phyloP scores from a whole-genome alignment of 2,329 filamentous ascomycete genomes.

The Verticillium albo-atrum region DNA sequence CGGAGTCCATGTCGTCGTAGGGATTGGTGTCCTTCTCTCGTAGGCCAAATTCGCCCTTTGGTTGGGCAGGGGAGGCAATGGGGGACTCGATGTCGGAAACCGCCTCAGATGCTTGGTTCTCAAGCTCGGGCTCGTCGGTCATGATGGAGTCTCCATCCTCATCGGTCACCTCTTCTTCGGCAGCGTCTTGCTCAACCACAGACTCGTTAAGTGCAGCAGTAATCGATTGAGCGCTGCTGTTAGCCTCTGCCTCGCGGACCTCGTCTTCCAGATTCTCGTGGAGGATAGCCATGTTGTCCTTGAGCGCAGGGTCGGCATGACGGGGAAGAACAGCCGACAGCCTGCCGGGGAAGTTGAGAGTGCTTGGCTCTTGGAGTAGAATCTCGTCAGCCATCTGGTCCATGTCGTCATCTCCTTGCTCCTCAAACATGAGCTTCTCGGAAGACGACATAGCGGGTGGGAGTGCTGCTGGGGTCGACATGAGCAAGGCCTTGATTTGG shows the following conservation, averaged over 20 bases:
- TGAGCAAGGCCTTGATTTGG: conserved; percentile 29
- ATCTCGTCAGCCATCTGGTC: conserved; percentile 22
- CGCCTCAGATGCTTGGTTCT: conserved; percentile 11
- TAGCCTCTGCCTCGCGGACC: conserved; percentile 2
- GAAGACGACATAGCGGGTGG: conserved; percentile 23
- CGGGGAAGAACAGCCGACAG: conserved; percentile 40
- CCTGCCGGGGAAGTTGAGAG: conserved; percentile 38
- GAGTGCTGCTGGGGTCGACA: conserved; percentile 21
- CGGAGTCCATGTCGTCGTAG: conserved; percentile 39
- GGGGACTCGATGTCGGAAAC: conserved; percentile 14
- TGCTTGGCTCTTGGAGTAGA: conserved; percentile 26
- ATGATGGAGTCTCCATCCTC: conserved; percentile 15
- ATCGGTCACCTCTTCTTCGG: conserved; percentile 7
- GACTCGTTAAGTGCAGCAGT: not conserved
- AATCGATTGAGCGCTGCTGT: not conserved
- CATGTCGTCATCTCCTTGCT: conserved; percentile 17
- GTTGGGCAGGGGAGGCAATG: conserved; percentile 21
- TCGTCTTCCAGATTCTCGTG: conserved; percentile 19
- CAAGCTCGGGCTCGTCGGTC: conserved; percentile 18
- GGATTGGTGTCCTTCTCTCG: conserved; percentile 43
- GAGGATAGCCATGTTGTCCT: conserved; percentile 24
- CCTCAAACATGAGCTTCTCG: conserved; percentile 31
- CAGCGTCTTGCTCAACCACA: not conserved
- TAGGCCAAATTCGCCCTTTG: conserved; percentile 33
- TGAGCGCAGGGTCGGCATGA: conserved; percentile 32